These are phyloP conservation scores for Blepharisma japonicum DNA, from an alignment of 73 alveolate species.

Conservation along the genomic window DNA sequence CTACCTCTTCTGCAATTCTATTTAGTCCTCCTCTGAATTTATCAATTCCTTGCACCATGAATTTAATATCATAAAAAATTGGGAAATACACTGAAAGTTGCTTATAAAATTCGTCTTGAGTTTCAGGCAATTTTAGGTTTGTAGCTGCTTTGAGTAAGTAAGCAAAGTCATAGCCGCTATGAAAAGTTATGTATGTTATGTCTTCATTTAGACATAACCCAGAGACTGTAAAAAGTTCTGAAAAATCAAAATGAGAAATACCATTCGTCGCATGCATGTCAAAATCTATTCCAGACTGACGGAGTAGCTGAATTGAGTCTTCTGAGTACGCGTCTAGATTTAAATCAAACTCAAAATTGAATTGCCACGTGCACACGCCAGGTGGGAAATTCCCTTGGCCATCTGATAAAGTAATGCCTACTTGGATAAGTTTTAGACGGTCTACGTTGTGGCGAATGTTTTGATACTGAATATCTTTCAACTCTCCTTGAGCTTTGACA, in stretches of 20 bases:
- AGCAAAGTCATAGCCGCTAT: conserved; percentile 85
- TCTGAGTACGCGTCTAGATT: conserved; percentile 54
- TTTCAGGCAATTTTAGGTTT: conserved; percentile 63
- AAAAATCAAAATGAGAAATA: conserved; percentile 59
- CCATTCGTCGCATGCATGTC: conserved; percentile 72
- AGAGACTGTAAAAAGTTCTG: conserved; percentile 57
- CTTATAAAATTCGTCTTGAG: conserved; percentile 56
- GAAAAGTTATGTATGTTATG: conserved; percentile 75
- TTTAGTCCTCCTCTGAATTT: conserved; percentile 79
- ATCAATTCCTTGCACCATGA: conserved; percentile 59
- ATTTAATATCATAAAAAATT: conserved; percentile 70
- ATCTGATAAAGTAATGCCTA: conserved; percentile 79
- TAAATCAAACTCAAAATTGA: conserved; percentile 27
- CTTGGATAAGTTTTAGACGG: conserved; percentile 68
- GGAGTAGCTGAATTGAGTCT: conserved; percentile 58
- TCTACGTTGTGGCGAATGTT: conserved; percentile 73
- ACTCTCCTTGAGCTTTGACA: conserved; percentile 33
- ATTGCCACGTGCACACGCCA: conserved; percentile 78
- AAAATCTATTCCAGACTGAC: conserved; percentile 76
- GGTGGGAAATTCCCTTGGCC: conserved; percentile 67
- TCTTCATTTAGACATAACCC: conserved; percentile 60
- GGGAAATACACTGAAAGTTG: conserved; percentile 60
- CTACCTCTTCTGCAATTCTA: conserved; percentile 69
- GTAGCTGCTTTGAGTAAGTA: conserved; percentile 66
- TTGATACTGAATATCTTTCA: conserved; percentile 42